Base-by-base conservation (phyloP, 1,284 basidiomycete species). In the Heterobasidion occidentale region DNA sequence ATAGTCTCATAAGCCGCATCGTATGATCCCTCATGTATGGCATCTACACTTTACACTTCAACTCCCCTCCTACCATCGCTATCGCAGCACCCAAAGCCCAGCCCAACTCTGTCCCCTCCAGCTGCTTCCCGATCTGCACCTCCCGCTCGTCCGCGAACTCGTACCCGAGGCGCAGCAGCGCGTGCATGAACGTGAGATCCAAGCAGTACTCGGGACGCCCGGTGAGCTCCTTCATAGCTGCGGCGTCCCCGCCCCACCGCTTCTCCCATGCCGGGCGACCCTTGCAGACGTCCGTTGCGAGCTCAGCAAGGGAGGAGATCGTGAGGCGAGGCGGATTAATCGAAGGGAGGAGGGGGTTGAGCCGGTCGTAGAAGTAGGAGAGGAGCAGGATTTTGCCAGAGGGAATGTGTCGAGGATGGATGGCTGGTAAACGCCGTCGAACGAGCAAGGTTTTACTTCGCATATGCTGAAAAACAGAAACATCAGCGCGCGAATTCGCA, bases 291-390 rank as follows among this genome's bases (percentile, higher is more conserved):
- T 78, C 77, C 55, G 74, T 67, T 0, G 92, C 92, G 48, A 92
- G 77, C 1, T 73, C 65, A 6, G 82, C 81, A 63, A 97, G 75
- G 12, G 80, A 77, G 46, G 79, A 74, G 35, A 95, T 76, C 0
- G 78, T 79, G 57, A 92, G 72, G 34, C 33, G 35, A 19, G 69
- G 58, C 8, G 57, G 54, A 14, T 57, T 59, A 44, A 61, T 61
- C 12, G 65, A 68, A 51, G 75, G 71, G 47, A 95, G 78, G 58
- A 98, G 83, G 0, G 94, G 96, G 45, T 79, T 74, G 59, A 97
- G 78, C 45, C 97, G 90, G 76, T 98, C 96, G 75, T 94, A 97
- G 74, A 99, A 98, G 80, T 98, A 99, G 34, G 95, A 98, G 1
- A 98, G 80, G 9, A 95, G 82, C 34, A 94, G 80, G 62, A 94